These are phyloP conservation scores for Pilasporangium apinafurcum DNA, from an alignment of 352 stramenopile genomes.

Conservation along the genomic window DNA sequence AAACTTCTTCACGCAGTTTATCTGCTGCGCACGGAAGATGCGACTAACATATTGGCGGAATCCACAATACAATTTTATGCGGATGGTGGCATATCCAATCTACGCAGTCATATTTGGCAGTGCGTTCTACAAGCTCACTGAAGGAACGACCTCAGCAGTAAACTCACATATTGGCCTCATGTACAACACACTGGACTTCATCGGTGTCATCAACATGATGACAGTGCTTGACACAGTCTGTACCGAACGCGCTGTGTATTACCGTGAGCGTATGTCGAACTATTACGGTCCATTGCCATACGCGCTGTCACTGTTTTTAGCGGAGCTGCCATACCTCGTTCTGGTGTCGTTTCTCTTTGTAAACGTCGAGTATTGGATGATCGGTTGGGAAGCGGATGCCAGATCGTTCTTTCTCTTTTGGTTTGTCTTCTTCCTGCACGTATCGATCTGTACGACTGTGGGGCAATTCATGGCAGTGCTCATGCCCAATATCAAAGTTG, in stretches of 20 bases:
- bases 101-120: slow-evolving; percentile 60
- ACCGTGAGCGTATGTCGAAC: slow-evolving; percentile 60
- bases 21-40: slow-evolving; percentile 18
- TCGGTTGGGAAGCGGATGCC: slow-evolving; percentile 29
- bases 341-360: slow-evolving; percentile 43
- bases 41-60: slow-evolving; percentile 45
- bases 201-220: slow-evolving; percentile 52
- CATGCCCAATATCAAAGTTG: slow-evolving; percentile 70
- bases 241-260: slow-evolving; percentile 42
- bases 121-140: slow-evolving; percentile 46
- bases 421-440: slow-evolving; percentile 40
- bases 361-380: slow-evolving; percentile 58
- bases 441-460: slow-evolving; percentile 34
- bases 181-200: slow-evolving; percentile 71
- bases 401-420: slow-evolving; percentile 29
- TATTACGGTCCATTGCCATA: slow-evolving; percentile 69
- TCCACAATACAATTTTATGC: slow-evolving; percentile 61
- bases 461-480: slow-evolving; percentile 72
- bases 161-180: slow-evolving; percentile 67
- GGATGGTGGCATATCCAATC: slow-evolving; percentile 48
- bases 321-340: slow-evolving; percentile 56
- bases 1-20: slow-evolving; percentile 26
- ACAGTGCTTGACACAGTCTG: slow-evolving; percentile 43
- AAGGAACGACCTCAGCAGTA: slow-evolving; percentile 17
- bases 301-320: slow-evolving; percentile 53